Conservation (phyloP, 2,329 filamentous ascomycete species). For the Talaromyces sp. region DNA sequence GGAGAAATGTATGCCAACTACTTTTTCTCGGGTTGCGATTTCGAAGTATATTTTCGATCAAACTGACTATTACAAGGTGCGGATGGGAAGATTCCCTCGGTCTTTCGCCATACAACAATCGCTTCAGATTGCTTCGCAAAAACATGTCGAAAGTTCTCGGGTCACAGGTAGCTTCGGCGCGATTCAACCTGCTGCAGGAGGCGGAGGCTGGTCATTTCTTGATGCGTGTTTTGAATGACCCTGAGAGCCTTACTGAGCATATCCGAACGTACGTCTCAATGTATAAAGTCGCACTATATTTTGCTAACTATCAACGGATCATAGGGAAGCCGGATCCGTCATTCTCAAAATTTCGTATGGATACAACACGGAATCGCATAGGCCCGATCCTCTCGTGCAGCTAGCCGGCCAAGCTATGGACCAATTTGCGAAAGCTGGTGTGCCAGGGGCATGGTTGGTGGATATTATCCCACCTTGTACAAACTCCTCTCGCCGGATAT, state of each 20-base stretch:
- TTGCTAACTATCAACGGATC: not conserved
- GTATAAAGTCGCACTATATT: not conserved
- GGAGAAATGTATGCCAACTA: conserved; percentile 30
- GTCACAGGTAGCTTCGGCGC: conserved; percentile 33
- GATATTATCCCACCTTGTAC: conserved; percentile 43
- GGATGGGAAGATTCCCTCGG: conserved; percentile 38
- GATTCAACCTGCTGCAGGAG: conserved; percentile 42
- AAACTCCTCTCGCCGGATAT: conserved; percentile 1
- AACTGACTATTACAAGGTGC: conserved; percentile 19
- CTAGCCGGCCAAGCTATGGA: conserved; percentile 37
- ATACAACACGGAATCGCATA: conserved; percentile 39
- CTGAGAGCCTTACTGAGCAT: conserved; percentile 36
- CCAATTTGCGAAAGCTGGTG: conserved; percentile 35
- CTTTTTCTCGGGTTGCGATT: not conserved
- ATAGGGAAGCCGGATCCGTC: conserved; percentile 35
- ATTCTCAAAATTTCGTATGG: conserved; percentile 46
- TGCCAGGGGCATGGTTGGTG: conserved; percentile 44
- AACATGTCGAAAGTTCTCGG: conserved; percentile 44
- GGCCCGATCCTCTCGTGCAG: conserved; percentile 41
- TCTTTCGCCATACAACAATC: conserved; percentile 32
- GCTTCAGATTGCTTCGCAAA: conserved; percentile 42
- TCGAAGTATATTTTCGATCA: not conserved
- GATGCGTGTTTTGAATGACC: conserved; percentile 37
- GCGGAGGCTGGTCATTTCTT: conserved; percentile 43
- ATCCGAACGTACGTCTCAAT: conserved; percentile 32